phyloP scores from a whole-genome alignment of 2,329 filamentous ascomycete species.

The Sclerotinia minor region DNA sequence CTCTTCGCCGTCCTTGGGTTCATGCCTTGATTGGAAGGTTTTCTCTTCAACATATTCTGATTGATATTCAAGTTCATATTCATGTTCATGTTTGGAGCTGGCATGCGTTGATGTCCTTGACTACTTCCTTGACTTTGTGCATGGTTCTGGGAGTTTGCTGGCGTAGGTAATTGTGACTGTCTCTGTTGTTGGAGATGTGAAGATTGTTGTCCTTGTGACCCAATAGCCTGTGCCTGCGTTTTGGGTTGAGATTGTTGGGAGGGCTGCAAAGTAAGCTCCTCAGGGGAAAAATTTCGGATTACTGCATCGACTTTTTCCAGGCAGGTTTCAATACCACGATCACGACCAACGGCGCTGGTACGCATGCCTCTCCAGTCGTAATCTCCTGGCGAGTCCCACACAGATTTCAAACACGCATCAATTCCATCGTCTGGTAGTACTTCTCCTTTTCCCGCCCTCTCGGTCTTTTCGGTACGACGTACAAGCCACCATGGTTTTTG shows the following conservation, averaged over 20 bases:
- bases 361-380: constrained; percentile 51
- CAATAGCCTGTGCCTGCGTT: constrained; percentile 13
- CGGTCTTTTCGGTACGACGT: constrained; percentile 33
- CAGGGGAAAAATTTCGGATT: constrained; percentile 31
- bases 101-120: constrained; percentile 24
- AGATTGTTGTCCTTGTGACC: constrained; percentile 7
- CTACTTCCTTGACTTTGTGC: constrained; percentile 27
- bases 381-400: constrained; percentile 49
- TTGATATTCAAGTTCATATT: constrained; percentile 20
- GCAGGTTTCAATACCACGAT: constrained; percentile 44
- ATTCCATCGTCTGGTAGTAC: constrained; percentile 39
- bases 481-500: constrained; percentile 45
- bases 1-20: constrained; percentile 27
- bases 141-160: constrained; percentile 27
- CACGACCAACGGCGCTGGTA: constrained; percentile 49
- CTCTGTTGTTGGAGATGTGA: constrained; percentile 10
- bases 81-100: constrained; percentile 25
- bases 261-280: constrained; percentile 4
- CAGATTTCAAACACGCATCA: constrained; percentile 45
- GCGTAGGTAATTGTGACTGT: constrained; percentile 26
- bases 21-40: constrained; percentile 30
- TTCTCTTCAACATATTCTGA: constrained; percentile 31
- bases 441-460: constrained; percentile 31
- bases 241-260: constrained; percentile 21
- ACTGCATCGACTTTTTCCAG: constrained; percentile 37